Conservation (phyloP, 2,329 filamentous ascomycete genomes). For the Hypocrella siamensis region DNA sequence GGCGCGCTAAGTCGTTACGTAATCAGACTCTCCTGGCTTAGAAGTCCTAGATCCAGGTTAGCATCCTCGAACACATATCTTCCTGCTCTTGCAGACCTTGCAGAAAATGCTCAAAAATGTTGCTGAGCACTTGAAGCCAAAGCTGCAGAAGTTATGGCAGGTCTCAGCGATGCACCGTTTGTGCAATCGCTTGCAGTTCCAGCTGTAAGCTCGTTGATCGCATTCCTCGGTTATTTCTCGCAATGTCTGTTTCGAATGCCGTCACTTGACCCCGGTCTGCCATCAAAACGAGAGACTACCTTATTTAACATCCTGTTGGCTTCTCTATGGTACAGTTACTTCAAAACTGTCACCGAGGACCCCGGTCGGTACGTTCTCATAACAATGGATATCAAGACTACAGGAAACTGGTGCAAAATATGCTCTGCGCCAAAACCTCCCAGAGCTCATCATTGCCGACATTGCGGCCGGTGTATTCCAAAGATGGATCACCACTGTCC, state of each 20-base stretch:
- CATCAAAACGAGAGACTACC: constrained; percentile 38
- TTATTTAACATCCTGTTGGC: constrained; percentile 51
- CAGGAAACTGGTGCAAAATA: constrained; percentile 54
- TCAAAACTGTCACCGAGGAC: constrained; percentile 39
- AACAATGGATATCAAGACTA: constrained; percentile 16
- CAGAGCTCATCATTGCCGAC: constrained; percentile 67
- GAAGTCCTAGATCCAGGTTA: no score
- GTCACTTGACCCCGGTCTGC: constrained; percentile 42
- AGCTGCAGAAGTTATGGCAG: constrained; percentile 24
- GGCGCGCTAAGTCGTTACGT: no score
- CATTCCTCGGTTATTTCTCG: constrained; percentile 55
- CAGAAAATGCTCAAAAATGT: no score
- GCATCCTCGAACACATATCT: no score
- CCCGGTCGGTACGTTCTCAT: constrained; percentile 38
- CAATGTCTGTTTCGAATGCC: constrained; percentile 51
- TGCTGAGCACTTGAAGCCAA: no score
- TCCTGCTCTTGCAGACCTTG: no score
- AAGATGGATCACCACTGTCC: constrained; percentile 83
- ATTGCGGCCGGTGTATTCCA: constrained; percentile 58
- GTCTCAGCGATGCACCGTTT: constrained; percentile 23
- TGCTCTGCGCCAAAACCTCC: constrained; percentile 61
- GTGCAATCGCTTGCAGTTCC: constrained; percentile 50
- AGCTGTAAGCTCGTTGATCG: constrained; percentile 47
- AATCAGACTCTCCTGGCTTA: no score
- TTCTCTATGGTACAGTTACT: constrained; percentile 56